phyloP scores from a whole-genome alignment of 805 yeast species.

The Dipodascus albidus region DNA sequence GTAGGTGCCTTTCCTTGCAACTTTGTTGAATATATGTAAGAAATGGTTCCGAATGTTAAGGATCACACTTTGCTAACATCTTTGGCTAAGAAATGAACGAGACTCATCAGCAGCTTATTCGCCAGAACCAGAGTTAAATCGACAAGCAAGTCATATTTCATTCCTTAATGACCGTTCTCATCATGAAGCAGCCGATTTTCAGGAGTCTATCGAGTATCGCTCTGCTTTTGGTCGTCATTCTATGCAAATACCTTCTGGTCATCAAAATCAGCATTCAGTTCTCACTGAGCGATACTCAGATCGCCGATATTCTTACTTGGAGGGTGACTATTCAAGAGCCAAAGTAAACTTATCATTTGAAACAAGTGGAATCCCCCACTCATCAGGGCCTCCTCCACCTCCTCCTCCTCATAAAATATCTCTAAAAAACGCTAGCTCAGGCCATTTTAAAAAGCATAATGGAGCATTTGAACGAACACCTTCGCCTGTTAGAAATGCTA shows the following conservation, averaged over 20 bases:
- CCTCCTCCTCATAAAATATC: conserved; percentile 27
- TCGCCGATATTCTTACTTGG: not conserved
- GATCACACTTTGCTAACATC: not conserved
- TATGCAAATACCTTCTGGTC: not conserved
- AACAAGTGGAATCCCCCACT: not conserved
- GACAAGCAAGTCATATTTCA: not conserved
- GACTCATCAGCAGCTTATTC: not conserved
- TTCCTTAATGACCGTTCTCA: not conserved
- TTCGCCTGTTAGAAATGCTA: conserved; percentile 23
- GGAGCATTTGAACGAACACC: conserved; percentile 15
- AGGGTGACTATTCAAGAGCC: not conserved
- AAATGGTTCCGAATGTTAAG: not conserved
- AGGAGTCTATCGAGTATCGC: not conserved
- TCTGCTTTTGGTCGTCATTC: not conserved
- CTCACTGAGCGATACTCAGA: not conserved
- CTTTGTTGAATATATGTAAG: conserved; percentile 47
- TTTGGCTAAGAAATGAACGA: not conserved
- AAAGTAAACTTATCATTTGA: not conserved
- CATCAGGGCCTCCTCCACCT: conserved; percentile 20
- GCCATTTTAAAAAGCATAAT: not conserved
- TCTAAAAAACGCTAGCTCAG: not conserved
- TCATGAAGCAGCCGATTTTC: not conserved
- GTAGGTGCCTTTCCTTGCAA: conserved; percentile 83
- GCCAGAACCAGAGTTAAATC: not conserved
- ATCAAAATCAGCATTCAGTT: not conserved